A percentile compares a stretch with the other conserved stretches of the same genome.
Evolutionary conservation across 345 rosid species (phyloP).

Genomic region (Capsella bursapastoris): DNA sequence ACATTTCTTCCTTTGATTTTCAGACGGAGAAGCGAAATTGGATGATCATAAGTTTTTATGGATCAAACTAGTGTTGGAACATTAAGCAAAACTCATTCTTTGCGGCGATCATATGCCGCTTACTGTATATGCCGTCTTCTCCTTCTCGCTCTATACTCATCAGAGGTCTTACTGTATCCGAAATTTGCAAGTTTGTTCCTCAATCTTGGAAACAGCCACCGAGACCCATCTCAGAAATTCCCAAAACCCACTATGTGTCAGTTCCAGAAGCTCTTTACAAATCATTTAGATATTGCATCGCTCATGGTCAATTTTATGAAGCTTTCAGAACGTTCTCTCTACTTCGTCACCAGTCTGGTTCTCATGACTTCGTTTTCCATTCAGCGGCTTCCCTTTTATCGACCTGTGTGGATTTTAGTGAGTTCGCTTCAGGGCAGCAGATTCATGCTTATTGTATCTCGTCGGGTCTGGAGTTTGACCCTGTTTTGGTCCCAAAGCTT

Average conservation of each 20-base stretch:
- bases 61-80: slow-evolving; percentile 9
- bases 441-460: slow-evolving; percentile 60
- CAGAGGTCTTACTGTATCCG: slow-evolving; percentile 49
- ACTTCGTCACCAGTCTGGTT: slow-evolving; percentile 41
- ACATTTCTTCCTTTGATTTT: slow-evolving; percentile 16
- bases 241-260: slow-evolving; percentile 29
- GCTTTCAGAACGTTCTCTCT: slow-evolving; percentile 55
- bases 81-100: slow-evolving; percentile 15
- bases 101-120: slow-evolving; percentile 32
- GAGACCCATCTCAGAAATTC: slow-evolving; percentile 24
- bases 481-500: slow-evolving; percentile 66
- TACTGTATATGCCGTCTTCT: slow-evolving; percentile 67
- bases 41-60: slow-evolving; percentile 1
- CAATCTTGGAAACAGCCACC: slow-evolving; percentile 50
- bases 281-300: slow-evolving; percentile 48
- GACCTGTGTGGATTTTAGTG: slow-evolving; percentile 48
- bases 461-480: slow-evolving; percentile 62
- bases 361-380: slow-evolving; percentile 40
- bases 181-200: slow-evolving; percentile 55
- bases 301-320: slow-evolving; percentile 49
- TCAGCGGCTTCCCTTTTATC: slow-evolving; percentile 57
- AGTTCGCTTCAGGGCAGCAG: slow-evolving; percentile 56
- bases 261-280: slow-evolving; percentile 51
- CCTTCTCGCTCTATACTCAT: slow-evolving; percentile 37
- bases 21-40: slow-evolving; percentile 28